Evolutionary conservation across 768 basidiomycete genomes (phyloP), one percentile per base, ranked within the genome.

Genomic region (Mycena haematopus): DNA sequence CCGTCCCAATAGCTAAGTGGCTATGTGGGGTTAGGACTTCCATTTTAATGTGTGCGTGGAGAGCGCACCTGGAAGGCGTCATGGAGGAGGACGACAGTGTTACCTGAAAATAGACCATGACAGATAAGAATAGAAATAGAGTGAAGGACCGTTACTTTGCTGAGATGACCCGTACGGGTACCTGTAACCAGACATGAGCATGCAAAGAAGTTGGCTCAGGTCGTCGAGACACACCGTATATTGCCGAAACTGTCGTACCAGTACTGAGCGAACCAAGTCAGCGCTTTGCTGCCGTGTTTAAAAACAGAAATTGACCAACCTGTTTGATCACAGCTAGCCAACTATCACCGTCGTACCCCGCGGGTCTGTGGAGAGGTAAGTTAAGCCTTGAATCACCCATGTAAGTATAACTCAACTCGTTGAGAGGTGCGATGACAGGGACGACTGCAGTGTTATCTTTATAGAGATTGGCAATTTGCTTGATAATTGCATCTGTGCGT

Each of bases 191-290:
- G 22, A 59, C 40, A 27, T 40, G 8, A 9, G 52, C 24, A 22
- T 50, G 29, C n/a, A n/a, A n/a, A 54, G 0, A 8, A 7, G 14
- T 1, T 2, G 36, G 6, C 29, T 17, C 25, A 24, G 57, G 7
- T 25, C 6, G 8, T n/a, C 6, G 4, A 4, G 22, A 65, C 70
- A 59, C 62, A 89, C 88, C 91, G 83, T 69, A 92, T 88, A 67
- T 83, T 91, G 36, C 85, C 86, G 66, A 86, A 93, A 58, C 90
- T 91, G 71, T 92, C 90, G 19, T 75, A 75, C 86, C 87, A 94
- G 66, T 84, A 94, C 79, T 94, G 78, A n/a, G n/a, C n/a, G n/a
- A 29, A 58, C 72, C 21, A 61, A 29, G 57, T 52, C 14, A 51
- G 36, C 40, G 42, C 36, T 27, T 47, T 55, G 44, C n/a, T 55